These are phyloP conservation scores for Myriosclerotinia scirpicola DNA, from an alignment of 2,329 filamentous ascomycete species.

Conservation along the genomic window DNA sequence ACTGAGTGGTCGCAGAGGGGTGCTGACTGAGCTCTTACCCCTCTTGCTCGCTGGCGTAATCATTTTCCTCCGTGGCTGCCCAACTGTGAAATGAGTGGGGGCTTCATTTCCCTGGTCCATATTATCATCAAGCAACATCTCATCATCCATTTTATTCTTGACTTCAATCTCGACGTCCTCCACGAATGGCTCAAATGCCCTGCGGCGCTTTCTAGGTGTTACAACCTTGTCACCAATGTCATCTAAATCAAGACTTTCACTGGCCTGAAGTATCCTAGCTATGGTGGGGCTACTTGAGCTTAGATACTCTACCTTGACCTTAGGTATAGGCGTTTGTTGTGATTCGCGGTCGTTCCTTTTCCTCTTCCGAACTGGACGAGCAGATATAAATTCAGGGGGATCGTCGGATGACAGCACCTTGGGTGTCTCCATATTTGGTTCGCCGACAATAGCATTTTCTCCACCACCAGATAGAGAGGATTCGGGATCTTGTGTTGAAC, in stretches of 20 bases:
- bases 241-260: constrained; percentile 42
- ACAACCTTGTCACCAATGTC: constrained; percentile 41
- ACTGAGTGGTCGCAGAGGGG: constrained; percentile 35
- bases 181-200: neutral
- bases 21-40: constrained; percentile 12
- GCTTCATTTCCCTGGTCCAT: constrained; percentile 4
- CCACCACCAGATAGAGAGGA: constrained; percentile 9
- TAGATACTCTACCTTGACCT: constrained; percentile 36
- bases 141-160: constrained; percentile 1
- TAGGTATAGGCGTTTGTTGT: constrained; percentile 24
- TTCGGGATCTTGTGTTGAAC: constrained; percentile 36
- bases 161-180: neutral
- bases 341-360: constrained; percentile 26
- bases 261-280: constrained; percentile 24
- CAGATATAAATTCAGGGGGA: constrained; percentile 34
- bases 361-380: constrained; percentile 36
- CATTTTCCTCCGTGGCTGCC: constrained; percentile 2
- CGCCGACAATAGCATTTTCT: neutral
- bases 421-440: neutral
- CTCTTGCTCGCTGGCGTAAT: constrained; percentile 23
- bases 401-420: constrained; percentile 27
- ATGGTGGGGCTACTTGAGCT: constrained; percentile 37
- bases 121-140: constrained; percentile 16
- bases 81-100: neutral
- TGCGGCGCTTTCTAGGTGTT: constrained; percentile 40